Conservation (phyloP, 2,329 filamentous ascomycete species). For the Kalmusia sp. region DNA sequence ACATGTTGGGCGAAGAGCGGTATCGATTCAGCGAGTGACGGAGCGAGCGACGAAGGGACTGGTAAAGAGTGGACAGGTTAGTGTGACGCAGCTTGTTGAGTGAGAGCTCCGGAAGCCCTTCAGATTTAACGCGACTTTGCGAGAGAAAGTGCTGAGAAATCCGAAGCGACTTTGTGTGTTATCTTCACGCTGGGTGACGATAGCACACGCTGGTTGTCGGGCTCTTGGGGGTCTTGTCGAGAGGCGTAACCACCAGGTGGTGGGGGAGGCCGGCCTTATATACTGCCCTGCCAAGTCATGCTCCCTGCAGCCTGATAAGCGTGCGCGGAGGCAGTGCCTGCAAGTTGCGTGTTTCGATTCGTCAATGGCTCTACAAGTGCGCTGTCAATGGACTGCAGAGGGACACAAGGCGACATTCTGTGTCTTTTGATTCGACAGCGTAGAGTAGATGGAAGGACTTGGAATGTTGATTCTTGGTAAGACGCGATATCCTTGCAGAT, state of each 20-base stretch:
- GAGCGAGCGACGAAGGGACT: conserved; percentile 54
- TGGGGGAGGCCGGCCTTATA: conserved; percentile 42
- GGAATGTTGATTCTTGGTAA: conserved; percentile 3
- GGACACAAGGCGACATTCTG: neutral
- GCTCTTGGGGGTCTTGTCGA: conserved; percentile 46
- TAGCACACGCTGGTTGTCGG: conserved; percentile 49
- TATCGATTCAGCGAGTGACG: conserved; percentile 54
- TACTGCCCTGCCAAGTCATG: conserved; percentile 37
- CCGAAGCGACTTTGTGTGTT: conserved; percentile 47
- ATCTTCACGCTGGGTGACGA: conserved; percentile 44
- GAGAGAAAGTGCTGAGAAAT: conserved; percentile 41
- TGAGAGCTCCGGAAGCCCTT: conserved; percentile 62
- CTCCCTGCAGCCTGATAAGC: conserved; percentile 33
- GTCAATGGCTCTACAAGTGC: conserved; percentile 27
- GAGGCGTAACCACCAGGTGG: conserved; percentile 41
- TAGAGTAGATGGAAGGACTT: neutral
- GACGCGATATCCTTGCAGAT: conserved; percentile 4
- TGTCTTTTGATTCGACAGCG: conserved; percentile 2
- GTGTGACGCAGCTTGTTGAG: conserved; percentile 61
- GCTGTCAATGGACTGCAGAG: neutral
- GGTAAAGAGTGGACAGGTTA: conserved; percentile 55
- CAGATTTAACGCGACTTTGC: conserved; percentile 43
- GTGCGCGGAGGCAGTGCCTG: conserved; percentile 39
- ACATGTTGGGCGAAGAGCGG: conserved; percentile 70
- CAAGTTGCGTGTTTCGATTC: conserved; percentile 28